Conservation (phyloP, 208 protist species). For the Leishmania tarentolae region DNA sequence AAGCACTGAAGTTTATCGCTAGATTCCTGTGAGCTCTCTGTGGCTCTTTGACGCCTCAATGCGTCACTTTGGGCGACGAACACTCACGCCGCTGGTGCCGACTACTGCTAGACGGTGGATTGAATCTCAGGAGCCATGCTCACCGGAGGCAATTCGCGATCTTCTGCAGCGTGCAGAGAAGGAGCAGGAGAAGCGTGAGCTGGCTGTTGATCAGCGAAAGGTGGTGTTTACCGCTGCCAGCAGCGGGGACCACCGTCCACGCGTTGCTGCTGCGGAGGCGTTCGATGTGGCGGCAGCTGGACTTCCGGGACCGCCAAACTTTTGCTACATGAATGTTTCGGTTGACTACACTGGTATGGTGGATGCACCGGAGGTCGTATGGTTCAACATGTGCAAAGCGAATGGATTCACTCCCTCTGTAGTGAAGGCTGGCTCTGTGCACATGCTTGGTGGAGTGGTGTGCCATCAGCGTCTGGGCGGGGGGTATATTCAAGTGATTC, state of each 20-base stretch:
- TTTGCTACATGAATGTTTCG: conserved; percentile 83
- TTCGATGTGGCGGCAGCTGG: conserved; percentile 86
- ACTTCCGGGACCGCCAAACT: conserved; percentile 77
- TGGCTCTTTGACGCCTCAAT: background rate
- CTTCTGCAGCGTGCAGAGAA: conserved; percentile 59
- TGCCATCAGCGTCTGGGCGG: conserved; percentile 80
- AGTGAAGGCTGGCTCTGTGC: conserved; percentile 65
- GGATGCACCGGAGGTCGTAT: conserved; percentile 86
- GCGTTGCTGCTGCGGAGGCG: conserved; percentile 83
- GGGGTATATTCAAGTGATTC: conserved; percentile 82
- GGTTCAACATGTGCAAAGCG: conserved; percentile 77
- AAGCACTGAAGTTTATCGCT: background rate
- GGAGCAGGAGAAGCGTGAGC: conserved; percentile 51
- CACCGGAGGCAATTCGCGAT: conserved; percentile 56
- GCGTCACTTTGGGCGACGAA: conserved; percentile 14
- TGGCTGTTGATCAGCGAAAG: conserved; percentile 65
- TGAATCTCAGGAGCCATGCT: conserved; percentile 35
- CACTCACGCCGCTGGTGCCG: background rate
- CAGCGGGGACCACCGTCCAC: conserved; percentile 80
- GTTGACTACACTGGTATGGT: conserved; percentile 83
- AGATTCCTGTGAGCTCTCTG: background rate
- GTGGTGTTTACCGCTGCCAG: conserved; percentile 75
- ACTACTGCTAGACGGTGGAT: conserved; percentile 9
- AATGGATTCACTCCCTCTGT: conserved; percentile 71
- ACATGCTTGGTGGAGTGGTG: conserved; percentile 81